Conservation (phyloP, 208 protist species). For the Wallacemonas sp. region DNA sequence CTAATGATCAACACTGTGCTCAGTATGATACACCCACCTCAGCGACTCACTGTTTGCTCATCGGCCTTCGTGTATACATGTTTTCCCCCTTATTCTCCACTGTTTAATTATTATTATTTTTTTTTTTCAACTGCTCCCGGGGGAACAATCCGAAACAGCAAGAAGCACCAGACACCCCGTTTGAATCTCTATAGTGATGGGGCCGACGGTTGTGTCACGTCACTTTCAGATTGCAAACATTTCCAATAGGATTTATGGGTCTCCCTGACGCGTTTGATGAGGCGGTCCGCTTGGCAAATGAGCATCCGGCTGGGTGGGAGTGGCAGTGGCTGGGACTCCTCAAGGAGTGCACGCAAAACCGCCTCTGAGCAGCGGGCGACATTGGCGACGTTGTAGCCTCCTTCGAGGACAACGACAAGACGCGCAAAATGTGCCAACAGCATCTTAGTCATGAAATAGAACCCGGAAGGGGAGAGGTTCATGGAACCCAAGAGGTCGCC, state of each 20-base stretch:
- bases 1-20: too few species aligned
- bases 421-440: conserved; percentile 38
- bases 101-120: too few species aligned
- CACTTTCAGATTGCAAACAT: conserved; percentile 22
- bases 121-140: too few species aligned
- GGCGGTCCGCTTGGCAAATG: conserved; percentile 40
- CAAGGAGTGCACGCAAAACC: conserved; percentile 76
- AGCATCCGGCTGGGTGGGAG: conserved; percentile 60
- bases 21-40: too few species aligned
- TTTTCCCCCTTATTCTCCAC: too few species aligned
- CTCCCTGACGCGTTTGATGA: conserved; percentile 36
- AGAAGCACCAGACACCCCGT: too few species aligned
- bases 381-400: conserved; percentile 88
- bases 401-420: conserved; percentile 88
- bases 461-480: conserved; percentile 73
- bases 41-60: too few species aligned
- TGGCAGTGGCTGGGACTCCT: conserved; percentile 13
- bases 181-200: too few species aligned
- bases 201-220: too few species aligned
- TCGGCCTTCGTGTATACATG: too few species aligned
- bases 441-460: conserved; percentile 74
- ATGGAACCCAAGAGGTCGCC: conserved; percentile 94
- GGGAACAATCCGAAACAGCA: too few species aligned
- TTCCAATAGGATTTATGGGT: conserved; percentile 34
- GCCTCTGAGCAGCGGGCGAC: conserved; percentile 81